Conservation (phyloP, 257 asterid genomes). For the Mentha longifolia region DNA sequence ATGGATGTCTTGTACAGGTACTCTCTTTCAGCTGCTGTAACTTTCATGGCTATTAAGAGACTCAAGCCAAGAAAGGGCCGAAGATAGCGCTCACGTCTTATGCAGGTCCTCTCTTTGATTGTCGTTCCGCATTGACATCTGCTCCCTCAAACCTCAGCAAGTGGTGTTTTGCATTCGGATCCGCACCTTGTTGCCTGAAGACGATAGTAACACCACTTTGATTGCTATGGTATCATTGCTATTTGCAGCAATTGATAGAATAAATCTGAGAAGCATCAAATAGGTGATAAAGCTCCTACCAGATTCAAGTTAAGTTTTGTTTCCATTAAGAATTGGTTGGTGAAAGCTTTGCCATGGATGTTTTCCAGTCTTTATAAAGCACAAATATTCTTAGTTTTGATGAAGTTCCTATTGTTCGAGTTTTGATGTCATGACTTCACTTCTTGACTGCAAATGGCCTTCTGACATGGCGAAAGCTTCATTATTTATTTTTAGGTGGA, state of each 20-base stretch:
- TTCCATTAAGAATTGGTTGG: not conserved
- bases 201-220: conserved; percentile 2
- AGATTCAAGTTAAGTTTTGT: not conserved
- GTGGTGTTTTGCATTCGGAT: not conserved
- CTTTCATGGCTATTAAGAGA: conserved; percentile 88
- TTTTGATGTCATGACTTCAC: too few relatives aligned
- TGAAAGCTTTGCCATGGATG: not conserved
- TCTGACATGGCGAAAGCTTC: too few relatives aligned
- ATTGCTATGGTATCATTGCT: not conserved
- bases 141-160: not conserved
- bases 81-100: conserved; percentile 38
- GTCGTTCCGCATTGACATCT: not conserved
- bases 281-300: conserved; percentile 1
- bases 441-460: too few relatives aligned
- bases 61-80: conserved; percentile 59
- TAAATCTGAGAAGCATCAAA: conserved; percentile 6
- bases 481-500: too few relatives aligned
- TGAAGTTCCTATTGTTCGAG: not conserved
- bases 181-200: conserved; percentile 1
- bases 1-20: conserved; percentile 59
- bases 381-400: not conserved
- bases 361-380: not conserved
- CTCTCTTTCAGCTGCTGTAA: conserved; percentile 93
- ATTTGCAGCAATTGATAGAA: not conserved
- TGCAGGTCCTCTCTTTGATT: not conserved